Evolutionary conservation across 176 grass and related monocot genomes (phyloP).

Genomic region (Oryza nivara): DNA sequence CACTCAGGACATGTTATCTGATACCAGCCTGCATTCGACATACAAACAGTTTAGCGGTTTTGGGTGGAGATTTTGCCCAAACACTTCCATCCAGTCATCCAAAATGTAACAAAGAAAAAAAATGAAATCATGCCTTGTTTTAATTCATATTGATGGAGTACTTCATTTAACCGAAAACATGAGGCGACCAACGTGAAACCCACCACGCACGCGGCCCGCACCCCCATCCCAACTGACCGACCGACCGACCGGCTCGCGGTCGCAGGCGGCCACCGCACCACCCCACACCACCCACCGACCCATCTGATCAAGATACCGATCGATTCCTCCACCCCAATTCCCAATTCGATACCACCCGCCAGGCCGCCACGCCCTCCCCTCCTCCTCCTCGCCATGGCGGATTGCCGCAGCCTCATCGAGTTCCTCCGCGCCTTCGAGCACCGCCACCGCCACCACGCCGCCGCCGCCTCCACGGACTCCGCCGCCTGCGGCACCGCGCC

Average conservation of each 20-base stretch:
- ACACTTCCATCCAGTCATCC: too few species aligned
- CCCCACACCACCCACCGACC: not conserved
- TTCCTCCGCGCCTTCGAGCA: slow-evolving; percentile 85
- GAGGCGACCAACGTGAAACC: not conserved
- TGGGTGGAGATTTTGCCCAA: too few species aligned
- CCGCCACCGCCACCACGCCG: slow-evolving; percentile 22
- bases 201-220: not conserved
- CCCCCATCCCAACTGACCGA: not conserved
- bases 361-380: too few species aligned
- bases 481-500: not conserved
- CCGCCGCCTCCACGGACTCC: not conserved
- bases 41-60: too few species aligned
- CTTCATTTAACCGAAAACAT: too few species aligned
- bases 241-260: not conserved
- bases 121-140: too few species aligned
- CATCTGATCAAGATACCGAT: slow-evolving; percentile 36
- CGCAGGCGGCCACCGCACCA: not conserved
- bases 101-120: too few species aligned
- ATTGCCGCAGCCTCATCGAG: slow-evolving; percentile 93
- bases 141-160: too few species aligned
- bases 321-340: not conserved
- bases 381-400: slow-evolving; percentile 52
- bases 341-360: not conserved
- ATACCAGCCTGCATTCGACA: too few species aligned
- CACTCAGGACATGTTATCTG: too few species aligned